Evolutionary conservation across 495 filamentous ascomycete genomes (phyloP).

Genomic region (Neurospora discreta): DNA sequence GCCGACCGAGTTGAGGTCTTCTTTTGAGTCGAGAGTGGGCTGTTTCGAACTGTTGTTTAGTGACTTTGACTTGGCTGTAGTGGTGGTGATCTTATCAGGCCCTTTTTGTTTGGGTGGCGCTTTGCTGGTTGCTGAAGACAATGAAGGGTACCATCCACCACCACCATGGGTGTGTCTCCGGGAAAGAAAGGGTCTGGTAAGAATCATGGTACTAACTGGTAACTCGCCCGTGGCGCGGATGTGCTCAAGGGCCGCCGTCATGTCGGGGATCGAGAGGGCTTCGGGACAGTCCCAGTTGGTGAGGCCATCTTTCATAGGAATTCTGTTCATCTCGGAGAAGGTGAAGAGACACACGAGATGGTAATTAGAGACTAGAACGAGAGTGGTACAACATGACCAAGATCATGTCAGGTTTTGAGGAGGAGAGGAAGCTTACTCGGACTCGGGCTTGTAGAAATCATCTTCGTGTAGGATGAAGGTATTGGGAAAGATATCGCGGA

Average conservation of each 20-base stretch:
- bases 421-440: conserved; percentile 35
- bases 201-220: conserved; percentile 32
- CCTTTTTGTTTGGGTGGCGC: neutral
- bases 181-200: conserved; percentile 4
- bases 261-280: conserved; percentile 54
- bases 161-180: conserved; percentile 13
- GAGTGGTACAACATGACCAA: neutral
- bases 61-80: conserved; percentile 12
- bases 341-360: neutral
- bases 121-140: neutral
- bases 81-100: conserved; percentile 5
- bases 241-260: conserved; percentile 49
- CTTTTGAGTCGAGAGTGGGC: conserved; percentile 54
- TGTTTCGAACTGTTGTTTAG: conserved; percentile 19
- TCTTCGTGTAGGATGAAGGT: conserved; percentile 83
- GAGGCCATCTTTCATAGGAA: conserved; percentile 43
- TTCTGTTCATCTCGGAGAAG: conserved; percentile 14
- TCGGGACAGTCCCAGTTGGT: conserved; percentile 82
- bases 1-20: conserved; percentile 61
- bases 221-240: conserved; percentile 54
- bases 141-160: neutral
- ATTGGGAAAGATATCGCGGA: conserved; percentile 59
- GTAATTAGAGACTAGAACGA: neutral
- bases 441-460: conserved; percentile 78
- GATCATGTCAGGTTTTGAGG: neutral